Base-by-base conservation (phyloP, 306 rosid genomes). In the Lablab purpureus region DNA sequence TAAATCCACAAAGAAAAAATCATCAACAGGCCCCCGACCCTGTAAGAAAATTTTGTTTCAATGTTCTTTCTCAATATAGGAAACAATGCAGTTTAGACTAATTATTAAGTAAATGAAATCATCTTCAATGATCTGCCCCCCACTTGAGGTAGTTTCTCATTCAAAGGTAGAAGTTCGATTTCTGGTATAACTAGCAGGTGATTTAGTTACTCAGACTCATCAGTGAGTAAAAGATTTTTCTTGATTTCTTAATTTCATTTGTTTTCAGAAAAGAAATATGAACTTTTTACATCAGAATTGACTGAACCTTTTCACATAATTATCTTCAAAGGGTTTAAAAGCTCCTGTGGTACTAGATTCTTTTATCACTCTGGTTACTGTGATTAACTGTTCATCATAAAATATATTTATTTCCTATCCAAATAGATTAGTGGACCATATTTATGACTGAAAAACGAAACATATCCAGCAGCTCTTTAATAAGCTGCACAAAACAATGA, bases 11-110 rank as follows among this genome's bases (percentile, higher is more conserved):
- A 1, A 67, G 66, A 63, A 23, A 79, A 93, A 91, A 74, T 93
- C 94, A 67, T 81, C 84, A 30, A 89, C 81, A 0, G 98, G 98
- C 1, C 97, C 98, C 34, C 98, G 92, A 34, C 98, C 98, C 98
- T 92, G 87, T 77, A 80, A 37, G 75, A 9, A 76, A 36, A 79
- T 18, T 22, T 56, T 32, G 60, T 67, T 27, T 73, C 30, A 81
- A 37, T 40, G 67, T 46, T 56, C 62, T 50, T 71, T 65, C 21
- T 50, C 52, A 45, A 21, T 15, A 17, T 14, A 64, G 17, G 67
- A 45, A 80, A 17, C 43, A 67, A 32, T 13, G 72, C 37, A 19
- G 28, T 75, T 17, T 45, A 74, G 73, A 67, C 62, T 49, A 64
- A 75, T n/a, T 13, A 27, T 19, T 47, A 27, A 46, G 23, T 41